These are phyloP conservation scores for Monosporozyma solicola DNA, from an alignment of 805 yeast species.

Conservation along the genomic window DNA sequence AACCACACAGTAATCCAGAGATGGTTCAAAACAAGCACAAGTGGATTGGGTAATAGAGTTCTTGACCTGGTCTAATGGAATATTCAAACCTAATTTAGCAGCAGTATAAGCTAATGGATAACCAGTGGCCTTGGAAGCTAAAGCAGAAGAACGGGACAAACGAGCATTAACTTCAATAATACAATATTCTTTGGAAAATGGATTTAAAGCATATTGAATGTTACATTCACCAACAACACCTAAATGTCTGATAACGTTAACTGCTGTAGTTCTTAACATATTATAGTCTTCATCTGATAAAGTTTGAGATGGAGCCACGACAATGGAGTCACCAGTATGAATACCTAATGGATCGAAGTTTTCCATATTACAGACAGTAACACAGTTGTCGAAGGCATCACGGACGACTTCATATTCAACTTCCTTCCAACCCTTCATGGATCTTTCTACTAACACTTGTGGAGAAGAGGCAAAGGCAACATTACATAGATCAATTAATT, in stretches of 20 bases:
- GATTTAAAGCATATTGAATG: slow-evolving; percentile 93
- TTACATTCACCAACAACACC: slow-evolving; percentile 99
- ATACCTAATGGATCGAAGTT: slow-evolving; percentile 97
- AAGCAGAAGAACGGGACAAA: slow-evolving; percentile 95
- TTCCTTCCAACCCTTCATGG: slow-evolving; percentile 99
- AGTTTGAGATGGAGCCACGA: slow-evolving; percentile 97
- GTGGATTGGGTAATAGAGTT: slow-evolving; percentile 92
- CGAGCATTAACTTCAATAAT: slow-evolving; percentile 97
- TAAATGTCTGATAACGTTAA: slow-evolving; percentile 90
- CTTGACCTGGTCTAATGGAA: slow-evolving; percentile 82
- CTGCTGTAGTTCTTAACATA: slow-evolving; percentile 96
- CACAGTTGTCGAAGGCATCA: slow-evolving; percentile 94
- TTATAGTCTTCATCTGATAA: slow-evolving; percentile 93
- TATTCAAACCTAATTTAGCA: slow-evolving; percentile 89
- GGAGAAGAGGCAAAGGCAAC: slow-evolving; percentile 94
- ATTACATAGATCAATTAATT: slow-evolving; percentile 74
- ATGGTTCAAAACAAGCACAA: slow-evolving; percentile 95
- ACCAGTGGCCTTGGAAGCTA: slow-evolving; percentile 98
- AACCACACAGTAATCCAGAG: too few relatives aligned
- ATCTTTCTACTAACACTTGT: slow-evolving; percentile 88
- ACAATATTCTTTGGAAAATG: slow-evolving; percentile 89
- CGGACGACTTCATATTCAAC: slow-evolving; percentile 98
- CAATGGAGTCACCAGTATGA: slow-evolving; percentile 98
- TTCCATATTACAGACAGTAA: slow-evolving; percentile 98
- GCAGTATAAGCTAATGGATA: slow-evolving; percentile 98